Percentiles rank a stretch among this genome's conserved stretches.
Conservation (phyloP, 2,329 filamentous ascomycete species). For the Dactylonectria estremocensis region DNA sequence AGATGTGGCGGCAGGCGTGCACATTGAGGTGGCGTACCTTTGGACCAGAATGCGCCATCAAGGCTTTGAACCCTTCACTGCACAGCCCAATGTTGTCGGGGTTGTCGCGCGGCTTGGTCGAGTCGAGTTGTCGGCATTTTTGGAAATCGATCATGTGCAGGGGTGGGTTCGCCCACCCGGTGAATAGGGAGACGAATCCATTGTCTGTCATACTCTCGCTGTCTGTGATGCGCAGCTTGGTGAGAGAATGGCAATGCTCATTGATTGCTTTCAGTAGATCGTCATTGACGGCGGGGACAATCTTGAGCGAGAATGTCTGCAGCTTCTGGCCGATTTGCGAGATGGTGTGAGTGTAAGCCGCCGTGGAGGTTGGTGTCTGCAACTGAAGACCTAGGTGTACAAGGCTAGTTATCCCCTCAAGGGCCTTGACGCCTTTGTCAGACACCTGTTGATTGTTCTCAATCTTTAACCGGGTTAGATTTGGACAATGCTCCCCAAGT, state of each 20-base stretch:
- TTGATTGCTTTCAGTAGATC: constrained; percentile 80
- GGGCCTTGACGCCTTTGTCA: constrained; percentile 74
- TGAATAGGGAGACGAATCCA: constrained; percentile 82
- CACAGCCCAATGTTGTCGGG: constrained; percentile 80
- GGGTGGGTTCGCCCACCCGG: constrained; percentile 80
- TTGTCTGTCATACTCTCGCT: constrained; percentile 83
- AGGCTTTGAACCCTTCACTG: constrained; percentile 80
- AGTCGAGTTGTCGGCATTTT: constrained; percentile 83
- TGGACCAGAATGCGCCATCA: constrained; percentile 87
- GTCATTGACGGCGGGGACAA: constrained; percentile 78
- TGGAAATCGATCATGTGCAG: constrained; percentile 82
- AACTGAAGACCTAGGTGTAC: constrained; percentile 84
- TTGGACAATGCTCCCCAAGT: constrained; percentile 76
- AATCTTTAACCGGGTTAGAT: constrained; percentile 83
- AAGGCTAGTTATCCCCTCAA: constrained; percentile 75
- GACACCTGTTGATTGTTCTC: constrained; percentile 84
- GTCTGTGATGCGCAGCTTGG: constrained; percentile 86
- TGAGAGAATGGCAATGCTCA: constrained; percentile 75
- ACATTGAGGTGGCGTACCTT: constrained; percentile 79
- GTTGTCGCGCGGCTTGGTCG: constrained; percentile 76
- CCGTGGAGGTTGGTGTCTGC: constrained; percentile 68
- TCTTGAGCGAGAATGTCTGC: constrained; percentile 83
- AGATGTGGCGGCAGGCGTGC: constrained; percentile 88
- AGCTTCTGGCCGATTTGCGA: constrained; percentile 74
- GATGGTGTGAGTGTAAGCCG: constrained; percentile 74